A percentile compares a stretch with the other conserved stretches of the same genome.
phyloP scores from a whole-genome alignment of 345 rosid genomes.

The Camelina laxa region DNA sequence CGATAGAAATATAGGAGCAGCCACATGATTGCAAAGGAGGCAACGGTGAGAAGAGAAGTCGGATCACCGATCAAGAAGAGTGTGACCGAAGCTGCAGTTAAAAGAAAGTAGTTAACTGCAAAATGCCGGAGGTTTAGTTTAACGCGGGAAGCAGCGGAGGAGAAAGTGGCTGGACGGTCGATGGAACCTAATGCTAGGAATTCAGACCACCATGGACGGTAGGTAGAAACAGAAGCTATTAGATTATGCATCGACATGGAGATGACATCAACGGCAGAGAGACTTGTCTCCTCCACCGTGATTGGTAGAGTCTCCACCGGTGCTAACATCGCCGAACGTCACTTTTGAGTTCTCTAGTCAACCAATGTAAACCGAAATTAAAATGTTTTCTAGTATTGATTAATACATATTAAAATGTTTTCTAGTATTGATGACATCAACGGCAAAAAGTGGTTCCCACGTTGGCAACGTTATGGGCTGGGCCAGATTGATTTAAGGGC shows the following conservation, averaged over 20 bases:
- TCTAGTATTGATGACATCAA: too few relatives aligned
- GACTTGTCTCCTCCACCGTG: slow-evolving; percentile 7
- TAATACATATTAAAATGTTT: background rate
- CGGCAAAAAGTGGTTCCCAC: slow-evolving; percentile 29
- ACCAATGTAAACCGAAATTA: slow-evolving; percentile 7
- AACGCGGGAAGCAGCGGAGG: slow-evolving; percentile 40
- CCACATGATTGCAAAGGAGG: slow-evolving; percentile 45
- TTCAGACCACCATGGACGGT: slow-evolving; percentile 58
- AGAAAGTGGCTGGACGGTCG: slow-evolving; percentile 42
- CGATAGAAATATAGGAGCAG: slow-evolving; percentile 48
- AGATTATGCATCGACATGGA: slow-evolving; percentile 54
- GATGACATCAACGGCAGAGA: slow-evolving; percentile 42
- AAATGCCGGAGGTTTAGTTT: slow-evolving; percentile 44
- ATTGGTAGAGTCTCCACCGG: slow-evolving; percentile 22
- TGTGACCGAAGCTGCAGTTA: slow-evolving; percentile 33
- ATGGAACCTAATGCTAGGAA: slow-evolving; percentile 47
- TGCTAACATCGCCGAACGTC: slow-evolving; percentile 30
- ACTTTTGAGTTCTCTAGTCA: slow-evolving; percentile 24
- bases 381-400: background rate
- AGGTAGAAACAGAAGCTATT: slow-evolving; percentile 42
- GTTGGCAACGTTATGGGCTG: slow-evolving; percentile 12
- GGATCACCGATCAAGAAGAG: slow-evolving; percentile 43
- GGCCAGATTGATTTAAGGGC: background rate
- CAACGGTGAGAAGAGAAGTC: slow-evolving; percentile 41
- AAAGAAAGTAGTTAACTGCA: slow-evolving; percentile 48